These are phyloP conservation scores for Chaetothyriales sp. DNA, from an alignment of 2,329 filamentous ascomycete species.

Conservation along the genomic window DNA sequence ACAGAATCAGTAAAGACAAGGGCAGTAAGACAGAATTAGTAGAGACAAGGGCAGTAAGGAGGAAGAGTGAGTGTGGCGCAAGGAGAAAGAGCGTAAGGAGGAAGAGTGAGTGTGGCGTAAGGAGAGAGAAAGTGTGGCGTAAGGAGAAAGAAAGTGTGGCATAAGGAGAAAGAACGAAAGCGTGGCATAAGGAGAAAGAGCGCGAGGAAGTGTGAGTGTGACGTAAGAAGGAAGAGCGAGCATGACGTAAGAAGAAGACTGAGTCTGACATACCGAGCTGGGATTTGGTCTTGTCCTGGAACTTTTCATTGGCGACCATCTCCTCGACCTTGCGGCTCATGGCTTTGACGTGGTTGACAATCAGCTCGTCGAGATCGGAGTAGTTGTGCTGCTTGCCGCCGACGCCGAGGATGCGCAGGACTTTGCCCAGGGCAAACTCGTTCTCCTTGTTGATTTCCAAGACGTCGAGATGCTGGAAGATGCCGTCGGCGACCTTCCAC, in stretches of 20 bases:
- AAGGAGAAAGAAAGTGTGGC: no score
- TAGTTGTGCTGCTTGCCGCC: conserved; percentile 66
- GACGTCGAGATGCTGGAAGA: conserved; percentile 98
- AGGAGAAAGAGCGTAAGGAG: no score
- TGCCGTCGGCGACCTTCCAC: conserved; percentile 91
- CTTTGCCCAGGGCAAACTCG: conserved; percentile 82
- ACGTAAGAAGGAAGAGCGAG: not conserved
- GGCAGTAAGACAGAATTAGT: no score
- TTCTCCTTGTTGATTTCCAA: conserved; percentile 94
- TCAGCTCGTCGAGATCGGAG: conserved; percentile 90
- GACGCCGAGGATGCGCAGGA: conserved; percentile 68
- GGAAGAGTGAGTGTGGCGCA: no score
- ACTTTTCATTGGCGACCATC: conserved; percentile 89
- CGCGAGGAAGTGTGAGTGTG: no score
- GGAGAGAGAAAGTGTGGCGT: no score
- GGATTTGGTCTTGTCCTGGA: conserved; percentile 63
- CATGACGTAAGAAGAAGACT: not conserved
- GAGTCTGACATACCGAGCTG: conserved; percentile 70
- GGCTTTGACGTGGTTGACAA: conserved; percentile 90
- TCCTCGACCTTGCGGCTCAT: conserved; percentile 98
- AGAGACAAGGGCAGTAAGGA: not conserved
- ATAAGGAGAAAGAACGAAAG: no score
- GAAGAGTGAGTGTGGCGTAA: no score
- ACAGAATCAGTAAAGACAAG: no score
- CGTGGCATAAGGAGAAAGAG: no score